Percentiles rank a stretch among this genome's conserved stretches.
These are phyloP conservation scores for Mesembryanthemum crystallinum DNA, from an alignment of 148 eudicot genomes.

Conservation along the genomic window DNA sequence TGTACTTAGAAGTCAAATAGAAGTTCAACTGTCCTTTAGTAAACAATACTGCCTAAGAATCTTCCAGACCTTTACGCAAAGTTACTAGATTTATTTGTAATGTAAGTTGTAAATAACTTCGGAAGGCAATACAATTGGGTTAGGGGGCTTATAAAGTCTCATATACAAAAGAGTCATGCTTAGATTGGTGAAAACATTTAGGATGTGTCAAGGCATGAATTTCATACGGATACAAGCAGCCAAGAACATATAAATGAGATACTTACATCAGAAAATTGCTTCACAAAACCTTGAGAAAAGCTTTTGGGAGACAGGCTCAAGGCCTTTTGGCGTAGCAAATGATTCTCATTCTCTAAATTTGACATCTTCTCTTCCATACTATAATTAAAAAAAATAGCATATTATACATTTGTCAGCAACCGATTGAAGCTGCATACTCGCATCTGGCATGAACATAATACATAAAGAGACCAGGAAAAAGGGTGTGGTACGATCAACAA, in stretches of 20 bases:
- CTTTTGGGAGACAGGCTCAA: conserved; percentile 61
- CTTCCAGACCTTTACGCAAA: neutral
- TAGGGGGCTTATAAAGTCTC: neutral
- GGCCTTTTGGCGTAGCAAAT: conserved; percentile 75
- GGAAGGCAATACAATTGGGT: neutral
- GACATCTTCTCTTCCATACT: conserved; percentile 87
- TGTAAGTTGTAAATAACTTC: neutral
- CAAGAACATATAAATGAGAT: neutral
- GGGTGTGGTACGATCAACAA: neutral
- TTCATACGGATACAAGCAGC: neutral
- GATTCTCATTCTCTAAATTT: conserved; percentile 85
- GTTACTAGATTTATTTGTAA: neutral
- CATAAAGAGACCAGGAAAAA: neutral
- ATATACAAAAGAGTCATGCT: neutral
- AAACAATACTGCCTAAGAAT: neutral
- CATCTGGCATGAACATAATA: neutral
- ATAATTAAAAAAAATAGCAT: conserved; percentile 8
- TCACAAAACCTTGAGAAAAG: conserved; percentile 55
- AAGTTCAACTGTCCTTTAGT: neutral
- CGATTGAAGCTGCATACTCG: neutral
- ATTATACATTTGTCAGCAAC: neutral
- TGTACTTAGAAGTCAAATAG: no score
- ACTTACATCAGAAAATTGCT: conserved; percentile 72
- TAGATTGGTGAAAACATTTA: neutral
- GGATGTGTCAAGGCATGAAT: neutral